Conservation (phyloP, 768 basidiomycete species). For the Tricholoma saponaceum region DNA sequence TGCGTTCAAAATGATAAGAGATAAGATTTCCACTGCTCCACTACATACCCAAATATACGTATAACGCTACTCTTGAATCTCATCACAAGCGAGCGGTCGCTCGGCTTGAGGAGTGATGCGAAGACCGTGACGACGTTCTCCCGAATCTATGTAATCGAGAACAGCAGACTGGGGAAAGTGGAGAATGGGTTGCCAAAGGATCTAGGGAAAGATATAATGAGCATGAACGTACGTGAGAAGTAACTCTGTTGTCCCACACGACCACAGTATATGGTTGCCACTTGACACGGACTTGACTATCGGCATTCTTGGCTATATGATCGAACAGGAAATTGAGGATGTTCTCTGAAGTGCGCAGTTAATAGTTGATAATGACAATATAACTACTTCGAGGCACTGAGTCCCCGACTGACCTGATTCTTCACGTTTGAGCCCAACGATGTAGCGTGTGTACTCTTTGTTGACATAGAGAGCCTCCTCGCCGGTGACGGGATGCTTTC, state of each 20-base stretch:
- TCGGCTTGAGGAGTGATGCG: constrained; percentile 84
- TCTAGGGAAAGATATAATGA: neutral
- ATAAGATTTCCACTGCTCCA: neutral
- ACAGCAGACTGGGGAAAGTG: constrained; percentile 54
- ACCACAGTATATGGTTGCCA: constrained; percentile 78
- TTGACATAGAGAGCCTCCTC: constrained; percentile 88
- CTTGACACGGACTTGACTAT: constrained; percentile 73
- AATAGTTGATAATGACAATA: neutral
- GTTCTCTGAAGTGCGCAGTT: constrained; percentile 35
- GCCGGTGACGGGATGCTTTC: constrained; percentile 82
- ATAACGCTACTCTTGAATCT: neutral
- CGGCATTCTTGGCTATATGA: constrained; percentile 73
- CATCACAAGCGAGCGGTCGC: constrained; percentile 34
- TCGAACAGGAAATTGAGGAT: constrained; percentile 67
- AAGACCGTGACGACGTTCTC: constrained; percentile 70
- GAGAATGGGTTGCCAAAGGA: constrained; percentile 1
- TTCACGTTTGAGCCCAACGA: constrained; percentile 79
- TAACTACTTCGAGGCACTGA: neutral
- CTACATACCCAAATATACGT: neutral
- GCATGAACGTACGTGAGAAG: constrained; percentile 51
- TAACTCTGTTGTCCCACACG: constrained; percentile 77
- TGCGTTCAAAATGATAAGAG: neutral
- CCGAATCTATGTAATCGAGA: constrained; percentile 62
- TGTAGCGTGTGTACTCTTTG: constrained; percentile 74
- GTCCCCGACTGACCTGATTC: constrained; percentile 57